These are phyloP conservation scores for Epichloe brachyelytri DNA, from an alignment of 2,329 filamentous ascomycete genomes.

Conservation along the genomic window DNA sequence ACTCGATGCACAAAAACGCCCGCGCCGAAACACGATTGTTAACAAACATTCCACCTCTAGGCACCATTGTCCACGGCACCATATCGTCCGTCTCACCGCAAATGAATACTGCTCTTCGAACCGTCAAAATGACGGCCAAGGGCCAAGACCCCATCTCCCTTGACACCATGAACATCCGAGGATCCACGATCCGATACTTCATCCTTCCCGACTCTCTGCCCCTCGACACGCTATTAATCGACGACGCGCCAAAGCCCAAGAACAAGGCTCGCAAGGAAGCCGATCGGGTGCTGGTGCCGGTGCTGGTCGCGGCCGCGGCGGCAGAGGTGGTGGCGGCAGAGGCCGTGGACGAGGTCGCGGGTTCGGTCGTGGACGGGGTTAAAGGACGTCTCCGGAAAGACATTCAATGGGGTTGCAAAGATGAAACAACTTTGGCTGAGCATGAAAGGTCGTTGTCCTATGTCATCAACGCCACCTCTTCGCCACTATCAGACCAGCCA, in stretches of 20 bases:
- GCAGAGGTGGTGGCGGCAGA: slow-evolving; percentile 40
- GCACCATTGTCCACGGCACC: slow-evolving; percentile 91
- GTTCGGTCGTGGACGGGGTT: slow-evolving; percentile 6
- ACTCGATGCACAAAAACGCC: background rate
- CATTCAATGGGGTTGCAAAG: background rate
- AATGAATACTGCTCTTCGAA: slow-evolving; percentile 95
- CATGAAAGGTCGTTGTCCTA: background rate
- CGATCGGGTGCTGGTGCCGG: slow-evolving; percentile 44
- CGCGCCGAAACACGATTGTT: background rate
- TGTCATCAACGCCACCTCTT: background rate
- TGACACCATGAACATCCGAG: slow-evolving; percentile 93
- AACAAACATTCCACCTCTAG: slow-evolving; percentile 30
- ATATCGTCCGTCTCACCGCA: slow-evolving; percentile 93
- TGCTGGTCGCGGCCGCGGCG: slow-evolving; percentile 37
- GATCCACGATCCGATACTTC: slow-evolving; percentile 90
- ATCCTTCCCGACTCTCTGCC: slow-evolving; percentile 93
- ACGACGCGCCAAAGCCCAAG: slow-evolving; percentile 96
- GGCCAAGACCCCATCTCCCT: slow-evolving; percentile 78
- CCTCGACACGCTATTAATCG: slow-evolving; percentile 87
- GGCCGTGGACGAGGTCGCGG: slow-evolving; percentile 27
- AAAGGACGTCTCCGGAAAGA: background rate
- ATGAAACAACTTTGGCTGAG: background rate
- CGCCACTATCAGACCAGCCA: background rate
- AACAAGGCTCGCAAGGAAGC: slow-evolving; percentile 97
- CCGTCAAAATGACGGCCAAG: slow-evolving; percentile 90